A percentile compares a stretch with the other conserved stretches of the same genome.
These are phyloP conservation scores for Nicotiana tabacum DNA, from an alignment of 257 asterid species.

Conservation along the genomic window DNA sequence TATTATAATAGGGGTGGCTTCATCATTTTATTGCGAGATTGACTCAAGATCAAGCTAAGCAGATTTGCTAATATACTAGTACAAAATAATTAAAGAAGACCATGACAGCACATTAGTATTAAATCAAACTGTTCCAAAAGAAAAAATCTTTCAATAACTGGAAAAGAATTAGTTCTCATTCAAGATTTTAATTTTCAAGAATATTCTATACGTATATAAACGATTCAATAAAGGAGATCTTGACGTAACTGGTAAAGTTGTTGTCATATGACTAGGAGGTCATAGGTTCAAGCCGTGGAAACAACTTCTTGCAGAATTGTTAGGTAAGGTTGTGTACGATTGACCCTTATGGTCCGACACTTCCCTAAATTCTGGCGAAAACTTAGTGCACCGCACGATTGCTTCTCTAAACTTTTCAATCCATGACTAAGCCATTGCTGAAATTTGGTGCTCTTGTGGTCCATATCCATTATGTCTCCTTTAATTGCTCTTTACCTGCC, in stretches of 20 bases:
- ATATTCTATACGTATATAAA: background rate
- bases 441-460: background rate
- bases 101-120: background rate
- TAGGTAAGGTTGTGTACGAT: too few relatives aligned
- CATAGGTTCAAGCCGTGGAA: too few relatives aligned
- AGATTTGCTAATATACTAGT: background rate
- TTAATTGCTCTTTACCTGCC: background rate
- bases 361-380: too few relatives aligned
- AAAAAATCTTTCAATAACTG: background rate
- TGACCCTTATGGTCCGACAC: too few relatives aligned
- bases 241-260: too few relatives aligned
- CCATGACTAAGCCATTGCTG: background rate
- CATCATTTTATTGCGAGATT: background rate
- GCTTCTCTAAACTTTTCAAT: background rate
- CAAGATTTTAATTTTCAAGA: background rate
- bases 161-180: background rate
- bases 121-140: background rate
- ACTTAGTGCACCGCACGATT: too few relatives aligned
- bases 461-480: background rate
- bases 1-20: background rate
- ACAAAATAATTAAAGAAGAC: background rate
- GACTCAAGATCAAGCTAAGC: slow-evolving; percentile 1
- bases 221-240: too few relatives aligned
- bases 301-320: too few relatives aligned
- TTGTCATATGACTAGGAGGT: too few relatives aligned